Conservation (phyloP, 768 basidiomycete genomes). For the Russula emetica region DNA sequence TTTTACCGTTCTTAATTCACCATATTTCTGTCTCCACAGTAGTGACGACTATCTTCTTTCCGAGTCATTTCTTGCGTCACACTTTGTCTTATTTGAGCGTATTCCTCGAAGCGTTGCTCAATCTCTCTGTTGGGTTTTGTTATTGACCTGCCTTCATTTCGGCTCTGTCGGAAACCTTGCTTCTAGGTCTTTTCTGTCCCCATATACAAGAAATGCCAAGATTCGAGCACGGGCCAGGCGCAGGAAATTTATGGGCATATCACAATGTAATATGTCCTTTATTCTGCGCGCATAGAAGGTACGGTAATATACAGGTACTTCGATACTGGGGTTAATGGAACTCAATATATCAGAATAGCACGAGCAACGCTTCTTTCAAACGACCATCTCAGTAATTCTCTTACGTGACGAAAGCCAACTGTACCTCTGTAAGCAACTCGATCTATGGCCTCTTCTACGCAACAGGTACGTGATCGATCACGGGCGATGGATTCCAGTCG, state of each 20-base stretch:
- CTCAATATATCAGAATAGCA: neutral
- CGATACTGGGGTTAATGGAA: neutral
- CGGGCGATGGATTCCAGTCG: constrained; percentile 27
- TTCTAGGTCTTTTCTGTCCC: no score
- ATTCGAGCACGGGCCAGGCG: neutral
- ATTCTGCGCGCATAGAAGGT: neutral
- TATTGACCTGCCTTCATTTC: neutral
- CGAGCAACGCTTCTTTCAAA: neutral
- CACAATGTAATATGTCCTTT: neutral
- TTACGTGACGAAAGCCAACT: neutral
- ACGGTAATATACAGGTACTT: no score
- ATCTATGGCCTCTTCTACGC: neutral
- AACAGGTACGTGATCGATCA: constrained; percentile 15
- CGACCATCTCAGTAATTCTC: neutral
- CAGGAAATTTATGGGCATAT: neutral
- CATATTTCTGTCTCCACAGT: no score
- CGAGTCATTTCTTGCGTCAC: no score
- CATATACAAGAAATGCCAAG: no score
- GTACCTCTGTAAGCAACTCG: neutral
- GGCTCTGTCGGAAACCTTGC: neutral
- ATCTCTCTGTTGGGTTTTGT: no score
- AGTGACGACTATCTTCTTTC: no score
- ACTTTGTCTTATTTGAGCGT: no score
- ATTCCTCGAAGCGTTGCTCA: no score
- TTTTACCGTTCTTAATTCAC: no score